Percentiles rank a stretch among this genome's conserved stretches.
Conservation (phyloP, 2,329 filamentous ascomycete genomes). For the Trichoderma guizhouense region DNA sequence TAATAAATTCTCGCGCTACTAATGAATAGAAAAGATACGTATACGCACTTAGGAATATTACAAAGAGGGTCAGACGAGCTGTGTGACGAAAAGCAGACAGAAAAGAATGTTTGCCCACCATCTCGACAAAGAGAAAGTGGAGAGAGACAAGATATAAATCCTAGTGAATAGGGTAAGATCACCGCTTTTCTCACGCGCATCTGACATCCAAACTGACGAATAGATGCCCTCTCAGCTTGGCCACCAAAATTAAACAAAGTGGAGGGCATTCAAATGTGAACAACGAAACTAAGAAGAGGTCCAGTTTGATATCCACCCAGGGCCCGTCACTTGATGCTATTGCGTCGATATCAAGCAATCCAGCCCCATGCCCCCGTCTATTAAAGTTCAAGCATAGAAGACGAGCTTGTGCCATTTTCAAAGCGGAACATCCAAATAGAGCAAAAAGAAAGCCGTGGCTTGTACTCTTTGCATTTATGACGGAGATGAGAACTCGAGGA, state of each 20-base stretch:
- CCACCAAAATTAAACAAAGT: not conserved
- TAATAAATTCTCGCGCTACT: not conserved
- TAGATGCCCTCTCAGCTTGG: not conserved
- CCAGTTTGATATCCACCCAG: not conserved
- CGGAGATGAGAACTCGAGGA: not conserved
- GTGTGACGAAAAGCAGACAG: not conserved
- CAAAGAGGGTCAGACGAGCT: not conserved
- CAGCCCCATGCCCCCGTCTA: not conserved
- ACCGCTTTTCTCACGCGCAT: not conserved
- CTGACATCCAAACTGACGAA: not conserved
- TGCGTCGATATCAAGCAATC: not conserved
- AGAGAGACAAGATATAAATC: not conserved
- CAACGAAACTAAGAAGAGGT: not conserved
- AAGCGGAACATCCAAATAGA: not conserved
- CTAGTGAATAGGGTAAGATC: not conserved
- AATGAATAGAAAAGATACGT: not conserved
- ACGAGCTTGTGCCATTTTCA: not conserved
- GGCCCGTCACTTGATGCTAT: not conserved
- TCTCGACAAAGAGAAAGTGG: not conserved
- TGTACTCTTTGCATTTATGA: not conserved
- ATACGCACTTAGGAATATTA: not conserved
- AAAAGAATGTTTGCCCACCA: not conserved
- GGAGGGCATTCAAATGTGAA: not conserved
- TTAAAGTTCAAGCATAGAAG: not conserved
- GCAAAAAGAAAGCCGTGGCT: not conserved